Base-by-base conservation (phyloP, 2,329 filamentous ascomycete species). In the Pseudogymnoascus pannorum region DNA sequence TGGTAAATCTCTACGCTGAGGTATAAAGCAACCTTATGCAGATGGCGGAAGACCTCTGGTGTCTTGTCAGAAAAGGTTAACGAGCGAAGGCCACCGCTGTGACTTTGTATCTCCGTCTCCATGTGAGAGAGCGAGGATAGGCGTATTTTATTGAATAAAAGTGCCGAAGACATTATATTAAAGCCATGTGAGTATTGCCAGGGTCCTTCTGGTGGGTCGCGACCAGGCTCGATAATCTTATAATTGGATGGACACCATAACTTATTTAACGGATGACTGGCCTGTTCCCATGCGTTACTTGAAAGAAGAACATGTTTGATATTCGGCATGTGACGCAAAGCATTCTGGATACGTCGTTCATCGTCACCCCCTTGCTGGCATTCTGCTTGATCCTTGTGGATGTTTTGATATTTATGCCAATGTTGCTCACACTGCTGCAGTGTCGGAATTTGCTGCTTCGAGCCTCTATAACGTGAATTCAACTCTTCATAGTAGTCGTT, bases 291-390 rank as follows among this genome's bases (percentile, higher is more conserved):
- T 59, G 18, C 35, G 26, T 59, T 22, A 42, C 6, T 59, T 59
- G 35, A 59, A 5, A 59, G 4, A 4, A 59, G 4, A 22, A 59
- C 8, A 20, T 59, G 35, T 20, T 59, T 59, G n/a, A 59, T 35
- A 59, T 59, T 59, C n/a, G 58, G 58, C 58, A 59, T 59, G n/a
- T 22, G 33, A 14, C 58, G 35, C 14, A 59, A 59, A 44, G 58
- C 58, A 5, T 44, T 40, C 58, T 40, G 9, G 35, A 59, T 59
- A 20, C 58, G 58, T 6, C 35, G 36, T 16, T 20, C 14, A 22
- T 59, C 58, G 58, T 42, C 58, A 40, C 58, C 35, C 5, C 33
- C 35, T 40, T 31, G 58, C 58, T 59, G 35, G n/a, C 16, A 24
- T 59, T 59, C 58, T 42, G 58, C 58, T 59, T 59, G 35, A 35